Evolutionary conservation across 108 stramenopile species (phyloP).

Genomic region (Skeletonema marinoi): DNA sequence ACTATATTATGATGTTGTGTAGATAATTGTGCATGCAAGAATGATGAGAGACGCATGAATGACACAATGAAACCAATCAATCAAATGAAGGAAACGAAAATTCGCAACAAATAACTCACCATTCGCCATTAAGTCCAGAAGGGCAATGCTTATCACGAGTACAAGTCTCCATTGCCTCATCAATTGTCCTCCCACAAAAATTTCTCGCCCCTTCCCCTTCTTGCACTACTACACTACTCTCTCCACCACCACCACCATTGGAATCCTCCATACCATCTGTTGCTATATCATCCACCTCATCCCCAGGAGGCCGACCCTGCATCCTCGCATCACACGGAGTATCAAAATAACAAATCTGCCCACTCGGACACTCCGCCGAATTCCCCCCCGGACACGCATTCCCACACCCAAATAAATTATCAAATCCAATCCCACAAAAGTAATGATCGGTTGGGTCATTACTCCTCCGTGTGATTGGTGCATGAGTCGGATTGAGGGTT

Average conservation of each 20-base stretch:
- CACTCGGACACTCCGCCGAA: conserved; percentile 1
- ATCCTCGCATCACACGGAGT: background rate
- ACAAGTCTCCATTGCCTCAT: conserved; percentile 16
- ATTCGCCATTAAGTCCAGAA: conserved; percentile 3
- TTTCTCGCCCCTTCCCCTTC: conserved; percentile 4
- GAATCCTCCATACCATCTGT: too few species aligned
- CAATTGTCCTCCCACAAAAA: conserved; percentile 28
- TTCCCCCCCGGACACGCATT: background rate
- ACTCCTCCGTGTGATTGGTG: conserved; percentile 16
- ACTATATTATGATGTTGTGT: conserved; percentile 5
- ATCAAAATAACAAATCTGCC: background rate
- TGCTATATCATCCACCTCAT: too few species aligned
- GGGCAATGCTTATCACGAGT: conserved; percentile 25
- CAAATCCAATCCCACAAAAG: conserved; percentile 40
- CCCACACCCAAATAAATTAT: conserved; percentile 33
- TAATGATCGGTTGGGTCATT: conserved; percentile 24
- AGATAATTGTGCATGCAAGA: background rate
- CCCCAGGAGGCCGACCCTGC: too few species aligned
- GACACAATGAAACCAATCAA: background rate
- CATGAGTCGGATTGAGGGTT: background rate
- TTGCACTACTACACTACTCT: background rate
- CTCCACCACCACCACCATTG: background rate
- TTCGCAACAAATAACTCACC: background rate
- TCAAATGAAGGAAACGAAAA: too few species aligned
- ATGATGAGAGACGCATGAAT: background rate